Evolutionary conservation across 441 rosid species (phyloP).

Genomic region (Eutrema salsugineum): DNA sequence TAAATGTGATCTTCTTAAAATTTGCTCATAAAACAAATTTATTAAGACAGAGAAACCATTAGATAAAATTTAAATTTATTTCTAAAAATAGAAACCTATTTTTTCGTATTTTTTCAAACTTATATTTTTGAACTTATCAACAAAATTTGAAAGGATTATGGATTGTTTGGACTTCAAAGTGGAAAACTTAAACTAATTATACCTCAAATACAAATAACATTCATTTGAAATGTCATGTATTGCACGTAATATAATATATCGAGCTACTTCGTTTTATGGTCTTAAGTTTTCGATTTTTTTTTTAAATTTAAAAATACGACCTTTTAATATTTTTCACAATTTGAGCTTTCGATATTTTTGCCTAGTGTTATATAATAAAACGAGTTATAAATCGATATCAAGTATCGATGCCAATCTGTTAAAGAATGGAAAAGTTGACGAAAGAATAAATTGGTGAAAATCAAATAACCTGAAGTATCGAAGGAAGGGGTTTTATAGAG

Average conservation of each 20-base stretch:
- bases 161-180: neutral
- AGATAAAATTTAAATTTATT: neutral
- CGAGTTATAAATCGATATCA: constrained; percentile 24
- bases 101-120: neutral
- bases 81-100: neutral
- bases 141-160: neutral
- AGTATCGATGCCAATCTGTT: constrained; percentile 25
- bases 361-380: neutral
- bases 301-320: neutral
- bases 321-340: neutral
- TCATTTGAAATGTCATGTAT: too few relatives aligned
- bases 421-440: constrained; percentile 24
- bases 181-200: neutral
- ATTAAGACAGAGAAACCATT: too few relatives aligned
- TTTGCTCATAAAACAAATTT: too few relatives aligned
- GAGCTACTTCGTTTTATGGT: neutral
- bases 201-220: too few relatives aligned
- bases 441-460: constrained; percentile 30
- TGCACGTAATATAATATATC: neutral
- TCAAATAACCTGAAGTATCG: constrained; percentile 18
- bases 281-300: neutral
- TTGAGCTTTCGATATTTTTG: neutral
- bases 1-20: neutral
- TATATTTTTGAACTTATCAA: neutral
- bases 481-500: neutral